Percentiles rank a stretch among this genome's conserved stretches.
phyloP scores from a whole-genome alignment of 2,329 filamentous ascomycete genomes.

The Anisogramma anomala region DNA sequence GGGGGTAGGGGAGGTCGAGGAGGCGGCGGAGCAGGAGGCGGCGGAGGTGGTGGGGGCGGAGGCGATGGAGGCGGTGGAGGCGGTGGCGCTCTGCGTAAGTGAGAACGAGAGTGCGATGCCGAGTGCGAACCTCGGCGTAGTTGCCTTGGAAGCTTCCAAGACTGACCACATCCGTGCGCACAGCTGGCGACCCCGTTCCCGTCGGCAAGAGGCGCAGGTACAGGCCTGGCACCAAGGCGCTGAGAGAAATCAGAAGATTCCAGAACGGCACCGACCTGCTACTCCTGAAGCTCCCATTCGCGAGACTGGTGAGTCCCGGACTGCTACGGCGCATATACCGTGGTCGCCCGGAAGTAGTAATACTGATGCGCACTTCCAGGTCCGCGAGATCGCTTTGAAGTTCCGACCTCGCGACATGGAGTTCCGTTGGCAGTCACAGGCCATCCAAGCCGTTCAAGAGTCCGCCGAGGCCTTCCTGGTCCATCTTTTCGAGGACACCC shows the following conservation, averaged over 20 bases:
- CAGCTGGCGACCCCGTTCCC: slow-evolving; percentile 65
- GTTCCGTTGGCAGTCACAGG: slow-evolving; percentile 91
- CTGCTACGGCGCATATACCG: not conserved
- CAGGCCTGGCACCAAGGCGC: slow-evolving; percentile 68
- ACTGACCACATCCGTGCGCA: slow-evolving; percentile 17
- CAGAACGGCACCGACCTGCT: slow-evolving; percentile 84
- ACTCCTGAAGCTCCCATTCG: slow-evolving; percentile 68
- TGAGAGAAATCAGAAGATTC: slow-evolving; percentile 84
- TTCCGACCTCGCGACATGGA: slow-evolving; percentile 53
- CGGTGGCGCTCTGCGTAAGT: slow-evolving; percentile 7
- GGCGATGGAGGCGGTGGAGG: slow-evolving; percentile 14
- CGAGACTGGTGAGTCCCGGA: slow-evolving; percentile 47
- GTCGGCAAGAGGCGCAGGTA: slow-evolving; percentile 52
- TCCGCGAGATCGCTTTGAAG: slow-evolving; percentile 61
- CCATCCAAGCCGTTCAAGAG: slow-evolving; percentile 86
- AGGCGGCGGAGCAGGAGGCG: too few species aligned
- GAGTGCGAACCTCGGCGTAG: not conserved
- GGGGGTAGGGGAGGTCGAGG: slow-evolving; percentile 14
- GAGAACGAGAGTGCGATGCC: not conserved
- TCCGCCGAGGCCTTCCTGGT: slow-evolving; percentile 93
- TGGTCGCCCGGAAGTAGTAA: not conserved
- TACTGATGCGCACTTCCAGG: slow-evolving; percentile 23
- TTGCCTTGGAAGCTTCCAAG: not conserved
- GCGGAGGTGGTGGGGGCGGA: not conserved
- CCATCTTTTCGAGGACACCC: slow-evolving; percentile 92